Conservation (phyloP, 139 green algal genomes). For the Picochlorum sp. region DNA sequence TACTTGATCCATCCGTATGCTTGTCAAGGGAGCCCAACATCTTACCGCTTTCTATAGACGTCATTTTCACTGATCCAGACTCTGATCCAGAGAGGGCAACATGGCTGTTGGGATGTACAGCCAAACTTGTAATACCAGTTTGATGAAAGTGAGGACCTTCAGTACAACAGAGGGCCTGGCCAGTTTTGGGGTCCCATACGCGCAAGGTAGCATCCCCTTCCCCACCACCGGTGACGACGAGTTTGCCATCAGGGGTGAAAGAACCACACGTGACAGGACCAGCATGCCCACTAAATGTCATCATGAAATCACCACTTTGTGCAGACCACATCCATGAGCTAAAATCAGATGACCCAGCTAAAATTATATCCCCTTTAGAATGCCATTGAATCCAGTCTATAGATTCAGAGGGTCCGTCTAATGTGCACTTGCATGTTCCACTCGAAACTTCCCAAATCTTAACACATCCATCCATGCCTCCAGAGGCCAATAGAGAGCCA, state of each 20-base stretch:
- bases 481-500: conserved; percentile 67
- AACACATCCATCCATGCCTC: conserved; percentile 69
- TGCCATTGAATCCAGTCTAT: conserved; percentile 91
- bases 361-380: conserved; percentile 74
- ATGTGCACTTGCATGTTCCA: conserved; percentile 33
- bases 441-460: conserved; percentile 53
- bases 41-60: conserved; percentile 32
- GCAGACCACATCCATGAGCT: conserved; percentile 94
- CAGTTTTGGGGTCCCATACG: conserved; percentile 76
- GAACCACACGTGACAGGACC: conserved; percentile 65
- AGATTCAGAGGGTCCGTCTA: conserved; percentile 70
- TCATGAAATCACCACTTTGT: conserved; percentile 71
- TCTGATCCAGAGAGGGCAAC: conserved; percentile 48
- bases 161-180: conserved; percentile 43
- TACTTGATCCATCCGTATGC: conserved; percentile 47
- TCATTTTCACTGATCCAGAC: conserved; percentile 48
- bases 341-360: conserved; percentile 87
- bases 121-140: conserved; percentile 59
- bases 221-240: conserved; percentile 68
- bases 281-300: conserved; percentile 79
- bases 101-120: conserved; percentile 32
- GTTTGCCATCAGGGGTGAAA: conserved; percentile 83
- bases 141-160: conserved; percentile 27
- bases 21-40: conserved; percentile 27
- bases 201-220: conserved; percentile 65